Percentiles rank a stretch among this genome's conserved stretches.
phyloP scores from a whole-genome alignment of 345 rosid species.

The Syzygium oleosum region DNA sequence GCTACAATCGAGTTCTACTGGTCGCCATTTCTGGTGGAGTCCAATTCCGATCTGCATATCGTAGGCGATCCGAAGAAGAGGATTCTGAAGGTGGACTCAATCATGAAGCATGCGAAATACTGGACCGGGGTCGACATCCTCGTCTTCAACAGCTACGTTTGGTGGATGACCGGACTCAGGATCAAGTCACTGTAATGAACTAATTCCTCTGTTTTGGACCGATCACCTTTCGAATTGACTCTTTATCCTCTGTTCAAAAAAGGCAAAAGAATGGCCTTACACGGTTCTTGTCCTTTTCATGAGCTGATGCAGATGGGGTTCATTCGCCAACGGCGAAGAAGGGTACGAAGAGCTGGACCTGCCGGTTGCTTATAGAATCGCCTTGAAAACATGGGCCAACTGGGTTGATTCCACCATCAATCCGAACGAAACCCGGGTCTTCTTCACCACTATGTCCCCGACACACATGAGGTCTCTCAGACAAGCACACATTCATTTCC shows the following conservation, averaged over 20 bases:
- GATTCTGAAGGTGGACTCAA: constrained; percentile 77
- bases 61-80: constrained; percentile 56
- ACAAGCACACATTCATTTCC: background rate
- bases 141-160: constrained; percentile 81
- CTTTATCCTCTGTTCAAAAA: background rate
- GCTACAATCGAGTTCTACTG: constrained; percentile 80
- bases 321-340: constrained; percentile 67
- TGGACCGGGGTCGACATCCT: constrained; percentile 81
- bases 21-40: constrained; percentile 89
- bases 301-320: constrained; percentile 55
- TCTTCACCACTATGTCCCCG: constrained; percentile 89
- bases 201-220: background rate
- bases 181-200: constrained; percentile 59
- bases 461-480: constrained; percentile 55
- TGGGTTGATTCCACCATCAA: constrained; percentile 80
- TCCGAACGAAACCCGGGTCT: constrained; percentile 67
- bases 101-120: constrained; percentile 46
- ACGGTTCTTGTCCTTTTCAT: background rate
- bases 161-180: constrained; percentile 87
- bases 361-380: constrained; percentile 55
- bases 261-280: background rate
- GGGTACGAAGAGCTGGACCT: constrained; percentile 64
- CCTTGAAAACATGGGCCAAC: constrained; percentile 82
- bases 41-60: constrained; percentile 66
- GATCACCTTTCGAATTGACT: background rate